Evolutionary conservation across 306 rosid genomes (phyloP).

Genomic region (Dalbergia cochinchinensis): DNA sequence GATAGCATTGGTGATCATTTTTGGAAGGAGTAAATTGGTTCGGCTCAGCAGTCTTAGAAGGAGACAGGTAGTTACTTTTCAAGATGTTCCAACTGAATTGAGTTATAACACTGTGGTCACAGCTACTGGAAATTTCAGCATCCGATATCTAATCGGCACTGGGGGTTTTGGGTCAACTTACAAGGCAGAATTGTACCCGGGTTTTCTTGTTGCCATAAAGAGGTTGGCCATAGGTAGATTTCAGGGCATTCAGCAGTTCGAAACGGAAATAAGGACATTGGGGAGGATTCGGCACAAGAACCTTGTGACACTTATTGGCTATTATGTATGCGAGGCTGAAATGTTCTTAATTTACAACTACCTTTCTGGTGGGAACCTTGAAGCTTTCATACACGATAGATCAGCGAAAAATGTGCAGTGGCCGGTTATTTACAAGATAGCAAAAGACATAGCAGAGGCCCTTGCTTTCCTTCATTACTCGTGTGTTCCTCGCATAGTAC

Average conservation of each 20-base stretch:
- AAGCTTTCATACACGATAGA: conserved; percentile 66
- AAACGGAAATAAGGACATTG: conserved; percentile 75
- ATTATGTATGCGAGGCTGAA: conserved; percentile 69
- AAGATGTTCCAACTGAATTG: conserved; percentile 60
- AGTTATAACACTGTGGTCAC: conserved; percentile 60
- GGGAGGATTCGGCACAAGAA: conserved; percentile 75
- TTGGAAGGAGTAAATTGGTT: conserved; percentile 52
- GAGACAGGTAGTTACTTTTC: conserved; percentile 60
- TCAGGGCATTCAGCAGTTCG: conserved; percentile 80
- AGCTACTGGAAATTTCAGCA: conserved; percentile 73
- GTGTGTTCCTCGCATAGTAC: conserved; percentile 77
- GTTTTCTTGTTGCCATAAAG: conserved; percentile 70
- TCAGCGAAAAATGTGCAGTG: conserved; percentile 57
- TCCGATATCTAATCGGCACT: conserved; percentile 64
- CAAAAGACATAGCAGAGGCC: conserved; percentile 70
- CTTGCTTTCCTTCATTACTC: conserved; percentile 74
- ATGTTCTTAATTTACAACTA: conserved; percentile 79
- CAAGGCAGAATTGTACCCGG: conserved; percentile 74
- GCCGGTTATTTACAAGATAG: conserved; percentile 68
- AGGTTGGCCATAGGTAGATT: conserved; percentile 68
- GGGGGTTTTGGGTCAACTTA: conserved; percentile 84
- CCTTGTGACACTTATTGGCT: conserved; percentile 80
- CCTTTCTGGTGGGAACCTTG: conserved; percentile 80
- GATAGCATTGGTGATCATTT: conserved; percentile 37
- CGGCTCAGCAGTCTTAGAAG: conserved; percentile 54